Evolutionary conservation across 78 protist genomes (phyloP).

Genomic region (Protostelium mycophagum): DNA sequence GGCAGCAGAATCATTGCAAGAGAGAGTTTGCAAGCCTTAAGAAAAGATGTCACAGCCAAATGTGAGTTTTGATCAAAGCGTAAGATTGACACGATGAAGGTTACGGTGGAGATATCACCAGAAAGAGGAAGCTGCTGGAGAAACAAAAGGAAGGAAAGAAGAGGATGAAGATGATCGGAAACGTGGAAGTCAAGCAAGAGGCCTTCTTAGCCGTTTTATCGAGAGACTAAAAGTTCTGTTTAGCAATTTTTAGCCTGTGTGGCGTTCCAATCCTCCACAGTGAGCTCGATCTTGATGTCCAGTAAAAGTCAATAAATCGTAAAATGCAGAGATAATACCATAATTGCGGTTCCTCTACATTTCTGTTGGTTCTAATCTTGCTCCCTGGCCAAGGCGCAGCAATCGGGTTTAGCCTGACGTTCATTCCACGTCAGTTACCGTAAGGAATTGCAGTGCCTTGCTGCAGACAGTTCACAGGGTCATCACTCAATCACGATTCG

Average conservation of each 20-base stretch:
- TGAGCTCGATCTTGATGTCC: too few species aligned
- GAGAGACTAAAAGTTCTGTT: neutral
- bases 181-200: conserved; percentile 72
- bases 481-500: too few species aligned
- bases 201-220: conserved; percentile 28
- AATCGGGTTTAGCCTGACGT: too few species aligned
- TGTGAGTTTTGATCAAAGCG: conserved; percentile 15
- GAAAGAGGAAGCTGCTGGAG: conserved; percentile 79
- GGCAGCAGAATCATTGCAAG: conserved; percentile 67
- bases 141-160: conserved; percentile 91
- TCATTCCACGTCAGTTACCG: too few species aligned
- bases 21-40: conserved; percentile 65
- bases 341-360: too few species aligned
- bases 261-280: too few species aligned
- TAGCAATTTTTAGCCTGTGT: neutral
- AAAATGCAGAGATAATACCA: too few species aligned
- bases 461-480: too few species aligned
- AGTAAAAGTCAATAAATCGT: too few species aligned
- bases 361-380: too few species aligned
- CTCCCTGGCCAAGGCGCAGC: too few species aligned
- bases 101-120: conserved; percentile 87
- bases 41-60: conserved; percentile 89
- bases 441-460: too few species aligned
- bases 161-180: conserved; percentile 70
- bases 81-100: neutral